A percentile compares a stretch with the other conserved stretches of the same genome.
phyloP scores from a whole-genome alignment of 2,329 filamentous ascomycete genomes.

The Diaporthe destruens region DNA sequence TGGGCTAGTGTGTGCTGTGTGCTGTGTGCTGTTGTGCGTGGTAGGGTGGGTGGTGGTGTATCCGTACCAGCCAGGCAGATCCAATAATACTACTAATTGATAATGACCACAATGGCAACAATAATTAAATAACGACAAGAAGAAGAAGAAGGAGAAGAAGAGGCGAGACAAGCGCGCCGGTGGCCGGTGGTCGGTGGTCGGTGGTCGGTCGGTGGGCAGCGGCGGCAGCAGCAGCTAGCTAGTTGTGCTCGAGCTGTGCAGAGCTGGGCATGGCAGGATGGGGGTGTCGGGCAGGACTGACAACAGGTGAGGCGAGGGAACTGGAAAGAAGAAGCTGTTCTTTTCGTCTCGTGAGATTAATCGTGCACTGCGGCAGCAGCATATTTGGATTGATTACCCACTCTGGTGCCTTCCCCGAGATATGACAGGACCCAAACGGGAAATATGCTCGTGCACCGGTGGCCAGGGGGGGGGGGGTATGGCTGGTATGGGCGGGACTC shows the following conservation, averaged over 20 bases:
- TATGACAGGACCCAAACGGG: slow-evolving; percentile 25
- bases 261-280: not conserved
- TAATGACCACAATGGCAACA: not conserved
- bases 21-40: not conserved
- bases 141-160: slow-evolving; percentile 9
- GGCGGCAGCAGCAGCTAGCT: no score
- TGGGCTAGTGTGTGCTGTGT: slow-evolving; percentile 19
- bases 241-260: slow-evolving; percentile 12
- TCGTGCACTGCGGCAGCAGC: slow-evolving; percentile 20
- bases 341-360: slow-evolving; percentile 32
- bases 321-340: slow-evolving; percentile 4
- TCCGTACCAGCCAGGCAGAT: slow-evolving; percentile 3
- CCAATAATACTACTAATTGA: slow-evolving; percentile 21
- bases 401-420: slow-evolving; percentile 32
- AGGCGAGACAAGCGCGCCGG: slow-evolving; percentile 6
- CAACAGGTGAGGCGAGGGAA: not conserved
- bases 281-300: not conserved
- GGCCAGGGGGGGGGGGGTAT: slow-evolving; percentile 21
- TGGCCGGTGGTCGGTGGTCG: not conserved
- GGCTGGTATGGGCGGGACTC: no score
- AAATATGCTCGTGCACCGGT: slow-evolving; percentile 31
- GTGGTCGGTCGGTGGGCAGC: not conserved
- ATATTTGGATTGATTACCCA: slow-evolving; percentile 31
- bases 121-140: slow-evolving; percentile 8
- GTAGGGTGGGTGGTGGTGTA: not conserved